phyloP scores from a whole-genome alignment of 202 grass and related monocot species.

The Elaeis oleifera region DNA sequence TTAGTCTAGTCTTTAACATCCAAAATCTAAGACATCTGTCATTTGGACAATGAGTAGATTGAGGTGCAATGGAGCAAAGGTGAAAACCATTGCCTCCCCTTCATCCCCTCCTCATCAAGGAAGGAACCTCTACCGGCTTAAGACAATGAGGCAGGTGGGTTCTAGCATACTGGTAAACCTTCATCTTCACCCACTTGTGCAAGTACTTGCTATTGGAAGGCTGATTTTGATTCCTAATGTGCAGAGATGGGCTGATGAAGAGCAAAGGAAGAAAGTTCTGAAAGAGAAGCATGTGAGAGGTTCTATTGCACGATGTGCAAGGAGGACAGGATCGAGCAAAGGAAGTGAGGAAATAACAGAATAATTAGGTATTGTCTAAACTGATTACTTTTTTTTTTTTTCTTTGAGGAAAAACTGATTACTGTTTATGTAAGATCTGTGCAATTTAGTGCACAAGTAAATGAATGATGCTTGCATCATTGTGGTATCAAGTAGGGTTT shows the following conservation, averaged over 20 bases:
- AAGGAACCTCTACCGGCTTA: slow-evolving; percentile 60
- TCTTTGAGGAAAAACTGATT: too few relatives aligned
- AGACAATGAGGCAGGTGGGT: slow-evolving; percentile 58
- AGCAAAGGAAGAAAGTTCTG: slow-evolving; percentile 48
- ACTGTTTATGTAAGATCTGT: too few relatives aligned
- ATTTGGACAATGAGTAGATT: slow-evolving; percentile 34
- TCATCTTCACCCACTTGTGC: background rate
- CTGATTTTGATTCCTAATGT: slow-evolving; percentile 20
- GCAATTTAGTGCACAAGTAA: too few relatives aligned
- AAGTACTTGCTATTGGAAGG: background rate
- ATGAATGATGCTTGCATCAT: too few relatives aligned
- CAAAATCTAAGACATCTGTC: background rate
- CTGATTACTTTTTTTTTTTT: too few relatives aligned
- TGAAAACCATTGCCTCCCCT: slow-evolving; percentile 46
- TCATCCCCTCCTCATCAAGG: slow-evolving; percentile 66
- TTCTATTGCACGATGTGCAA: slow-evolving; percentile 29
- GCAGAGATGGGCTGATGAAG: slow-evolving; percentile 64
- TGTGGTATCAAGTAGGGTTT: too few relatives aligned
- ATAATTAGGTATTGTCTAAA: slow-evolving; percentile 26
- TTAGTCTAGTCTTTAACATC: slow-evolving; percentile 13
- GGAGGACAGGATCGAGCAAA: slow-evolving; percentile 46
- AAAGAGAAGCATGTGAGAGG: slow-evolving; percentile 73
- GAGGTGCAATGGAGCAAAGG: slow-evolving; percentile 74
- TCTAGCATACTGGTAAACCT: slow-evolving; percentile 11
- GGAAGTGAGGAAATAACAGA: slow-evolving; percentile 27